These are phyloP conservation scores for Adansonia grandidieri DNA, from an alignment of 441 rosid species.

Conservation along the genomic window DNA sequence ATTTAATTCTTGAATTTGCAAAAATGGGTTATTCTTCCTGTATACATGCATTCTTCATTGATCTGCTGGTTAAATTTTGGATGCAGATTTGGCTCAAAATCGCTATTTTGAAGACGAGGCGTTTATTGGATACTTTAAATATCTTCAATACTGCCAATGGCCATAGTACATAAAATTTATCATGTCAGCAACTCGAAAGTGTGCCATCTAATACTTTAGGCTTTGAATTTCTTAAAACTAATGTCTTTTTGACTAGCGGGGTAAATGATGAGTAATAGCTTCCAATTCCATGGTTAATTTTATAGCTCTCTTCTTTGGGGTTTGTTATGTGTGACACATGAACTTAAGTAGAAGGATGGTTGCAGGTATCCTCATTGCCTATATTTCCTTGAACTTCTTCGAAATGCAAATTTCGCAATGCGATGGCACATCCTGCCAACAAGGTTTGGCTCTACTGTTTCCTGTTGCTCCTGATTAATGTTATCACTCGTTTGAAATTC, in stretches of 20 bases:
- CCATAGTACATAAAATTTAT: conserved; percentile 89
- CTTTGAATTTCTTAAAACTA: neutral
- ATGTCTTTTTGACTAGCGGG: neutral
- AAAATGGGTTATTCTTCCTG: too few species aligned
- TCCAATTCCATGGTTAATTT: conserved; percentile 3
- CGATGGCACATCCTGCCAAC: conserved; percentile 97
- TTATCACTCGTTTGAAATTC: neutral
- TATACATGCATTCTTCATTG: neutral
- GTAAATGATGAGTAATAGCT: neutral
- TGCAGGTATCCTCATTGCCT: conserved; percentile 97
- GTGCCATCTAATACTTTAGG: conserved; percentile 4
- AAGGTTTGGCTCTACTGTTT: conserved; percentile 57
- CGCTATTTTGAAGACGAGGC: conserved; percentile 98
- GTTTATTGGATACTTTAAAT: conserved; percentile 92
- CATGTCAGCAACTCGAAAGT: conserved; percentile 59
- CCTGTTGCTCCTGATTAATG: conserved; percentile 2
- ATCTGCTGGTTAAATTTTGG: conserved; percentile 24
- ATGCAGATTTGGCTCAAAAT: conserved; percentile 94
- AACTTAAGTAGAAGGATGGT: conserved; percentile 25
- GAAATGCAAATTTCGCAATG: conserved; percentile 87
- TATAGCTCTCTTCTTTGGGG: neutral
- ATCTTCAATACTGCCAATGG: conserved; percentile 94
- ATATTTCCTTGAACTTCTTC: conserved; percentile 89
- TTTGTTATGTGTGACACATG: conserved; percentile 24
- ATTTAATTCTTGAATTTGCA: conserved; percentile 9